phyloP scores from a whole-genome alignment of 148 eudicot genomes.

The Vaccinium vitisidaea region DNA sequence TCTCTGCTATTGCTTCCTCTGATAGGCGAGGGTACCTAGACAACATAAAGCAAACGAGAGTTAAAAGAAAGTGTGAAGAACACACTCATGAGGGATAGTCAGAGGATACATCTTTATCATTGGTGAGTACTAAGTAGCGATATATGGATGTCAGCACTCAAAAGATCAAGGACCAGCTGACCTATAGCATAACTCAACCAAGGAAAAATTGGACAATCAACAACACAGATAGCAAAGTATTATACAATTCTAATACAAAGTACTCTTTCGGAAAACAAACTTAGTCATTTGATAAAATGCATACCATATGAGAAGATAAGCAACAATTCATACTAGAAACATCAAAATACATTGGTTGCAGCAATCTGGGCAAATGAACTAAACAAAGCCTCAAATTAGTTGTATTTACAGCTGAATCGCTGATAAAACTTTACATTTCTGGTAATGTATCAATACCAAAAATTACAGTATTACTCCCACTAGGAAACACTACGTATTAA shows the following conservation, averaged over 20 bases:
- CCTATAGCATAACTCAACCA: neutral
- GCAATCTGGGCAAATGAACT: neutral
- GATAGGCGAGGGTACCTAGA: constrained; percentile 55
- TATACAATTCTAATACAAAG: neutral
- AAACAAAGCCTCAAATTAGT: neutral
- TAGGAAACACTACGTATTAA: neutral
- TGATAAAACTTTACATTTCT: neutral
- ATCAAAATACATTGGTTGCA: neutral
- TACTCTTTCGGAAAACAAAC: neutral
- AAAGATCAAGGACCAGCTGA: constrained; percentile 1
- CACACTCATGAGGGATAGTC: neutral
- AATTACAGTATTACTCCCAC: neutral
- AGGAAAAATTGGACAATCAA: neutral
- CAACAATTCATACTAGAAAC: neutral
- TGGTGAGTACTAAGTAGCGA: neutral
- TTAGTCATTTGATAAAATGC: neutral
- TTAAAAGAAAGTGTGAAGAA: neutral
- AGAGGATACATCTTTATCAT: neutral
- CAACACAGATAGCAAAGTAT: neutral
- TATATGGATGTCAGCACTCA: neutral
- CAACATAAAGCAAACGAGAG: neutral
- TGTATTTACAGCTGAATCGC: neutral
- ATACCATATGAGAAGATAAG: neutral
- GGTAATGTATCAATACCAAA: neutral
- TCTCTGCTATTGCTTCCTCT: constrained; percentile 47